Percentiles rank a stretch among this genome's conserved stretches.
phyloP scores from a whole-genome alignment of 140 eudicot species.

The Erigeron philadelphicus region DNA sequence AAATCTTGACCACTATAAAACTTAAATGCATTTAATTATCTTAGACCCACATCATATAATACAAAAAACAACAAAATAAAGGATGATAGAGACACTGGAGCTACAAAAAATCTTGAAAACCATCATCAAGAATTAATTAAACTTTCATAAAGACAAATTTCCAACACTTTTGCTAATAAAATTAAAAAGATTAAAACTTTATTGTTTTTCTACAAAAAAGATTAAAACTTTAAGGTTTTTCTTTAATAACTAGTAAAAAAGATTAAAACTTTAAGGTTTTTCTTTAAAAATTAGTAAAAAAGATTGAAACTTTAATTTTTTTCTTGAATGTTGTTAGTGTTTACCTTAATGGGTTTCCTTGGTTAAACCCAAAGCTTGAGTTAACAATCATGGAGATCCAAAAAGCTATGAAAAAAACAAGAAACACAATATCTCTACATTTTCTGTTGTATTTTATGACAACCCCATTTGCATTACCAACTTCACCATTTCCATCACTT shows the following conservation, averaged over 20 bases:
- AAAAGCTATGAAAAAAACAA: constrained; percentile 77
- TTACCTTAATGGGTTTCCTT: constrained; percentile 93
- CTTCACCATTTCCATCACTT: constrained; percentile 59
- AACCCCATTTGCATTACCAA: constrained; percentile 45
- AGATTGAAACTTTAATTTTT: constrained; percentile 19
- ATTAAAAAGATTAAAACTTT: constrained; percentile 24
- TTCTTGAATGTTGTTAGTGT: background rate
- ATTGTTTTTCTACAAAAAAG: constrained; percentile 7
- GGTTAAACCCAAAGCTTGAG: constrained; percentile 89
- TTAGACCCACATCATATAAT: background rate
- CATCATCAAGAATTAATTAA: constrained; percentile 19
- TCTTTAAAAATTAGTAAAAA: constrained; percentile 9
- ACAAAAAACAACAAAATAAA: constrained; percentile 12
- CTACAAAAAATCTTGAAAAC: constrained; percentile 26
- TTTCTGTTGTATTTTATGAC: constrained; percentile 75
- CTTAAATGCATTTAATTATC: constrained; percentile 4
- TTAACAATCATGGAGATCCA: constrained; percentile 98
- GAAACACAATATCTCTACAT: constrained; percentile 89
- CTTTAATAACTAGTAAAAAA: background rate
- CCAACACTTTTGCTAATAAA: constrained; percentile 16
- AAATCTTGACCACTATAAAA: constrained; percentile 18
- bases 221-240: constrained; percentile 19
- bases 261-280: constrained; percentile 20
- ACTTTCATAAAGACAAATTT: constrained; percentile 7
- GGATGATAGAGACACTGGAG: constrained; percentile 20